These are phyloP conservation scores for Colletotrichum musicola DNA, from an alignment of 2,329 filamentous ascomycete genomes.

Conservation along the genomic window DNA sequence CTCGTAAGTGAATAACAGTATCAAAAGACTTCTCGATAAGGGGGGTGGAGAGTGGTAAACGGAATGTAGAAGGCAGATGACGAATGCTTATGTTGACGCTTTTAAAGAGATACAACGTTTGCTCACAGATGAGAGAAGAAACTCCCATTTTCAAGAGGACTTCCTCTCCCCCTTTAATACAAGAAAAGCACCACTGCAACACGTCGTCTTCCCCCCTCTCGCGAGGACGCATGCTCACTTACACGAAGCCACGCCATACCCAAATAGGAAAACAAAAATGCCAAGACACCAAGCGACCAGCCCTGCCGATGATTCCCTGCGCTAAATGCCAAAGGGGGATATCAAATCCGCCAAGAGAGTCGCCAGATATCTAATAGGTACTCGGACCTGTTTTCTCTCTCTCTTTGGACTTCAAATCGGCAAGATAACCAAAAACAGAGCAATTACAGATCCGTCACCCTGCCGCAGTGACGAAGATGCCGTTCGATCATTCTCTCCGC, in stretches of 20 bases:
- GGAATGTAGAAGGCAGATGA: not conserved
- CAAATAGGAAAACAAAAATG: conserved; percentile 19
- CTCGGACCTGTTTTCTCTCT: not conserved
- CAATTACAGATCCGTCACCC: not conserved
- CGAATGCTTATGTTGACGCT: not conserved
- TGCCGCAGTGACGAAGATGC: not conserved
- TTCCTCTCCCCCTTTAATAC: not conserved
- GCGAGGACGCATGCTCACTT: conserved; percentile 10
- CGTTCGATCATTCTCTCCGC: not conserved
- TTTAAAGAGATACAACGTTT: not conserved
- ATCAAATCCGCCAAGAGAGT: conserved; percentile 10
- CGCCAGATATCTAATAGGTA: not conserved
- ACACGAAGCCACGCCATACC: conserved; percentile 10
- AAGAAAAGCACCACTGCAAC: not conserved
- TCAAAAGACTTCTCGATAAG: no score
- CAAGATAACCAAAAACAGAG: not conserved
- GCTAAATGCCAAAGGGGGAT: not conserved
- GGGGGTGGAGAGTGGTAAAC: not conserved
- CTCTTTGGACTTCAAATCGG: no score
- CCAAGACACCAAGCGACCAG: conserved; percentile 7
- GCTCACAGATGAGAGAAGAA: not conserved
- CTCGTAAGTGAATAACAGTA: no score
- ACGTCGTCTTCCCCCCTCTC: not conserved
- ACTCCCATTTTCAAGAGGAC: not conserved
- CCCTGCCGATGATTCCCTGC: conserved; percentile 1